Evolutionary conservation across 2,329 filamentous ascomycete genomes (phyloP).

Genomic region (Aspergillus ibericus): DNA sequence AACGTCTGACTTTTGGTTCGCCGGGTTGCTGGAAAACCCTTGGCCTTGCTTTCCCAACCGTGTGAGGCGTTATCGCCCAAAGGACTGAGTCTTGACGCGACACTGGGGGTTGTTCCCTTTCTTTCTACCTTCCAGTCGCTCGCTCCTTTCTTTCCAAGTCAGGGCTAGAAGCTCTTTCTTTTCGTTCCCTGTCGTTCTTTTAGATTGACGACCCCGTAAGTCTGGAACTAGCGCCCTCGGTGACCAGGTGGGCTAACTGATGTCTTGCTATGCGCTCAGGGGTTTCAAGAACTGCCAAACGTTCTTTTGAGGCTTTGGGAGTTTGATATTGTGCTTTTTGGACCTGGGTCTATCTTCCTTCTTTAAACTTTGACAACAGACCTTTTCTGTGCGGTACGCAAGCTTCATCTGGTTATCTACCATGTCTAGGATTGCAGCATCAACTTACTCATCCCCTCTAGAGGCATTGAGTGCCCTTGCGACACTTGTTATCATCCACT

Average conservation of each 20-base stretch:
- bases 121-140: conserved; percentile 17
- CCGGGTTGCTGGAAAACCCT: conserved; percentile 23
- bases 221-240: conserved; percentile 12
- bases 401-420: conserved; percentile 1
- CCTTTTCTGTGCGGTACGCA: conserved; percentile 21
- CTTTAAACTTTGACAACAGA: conserved; percentile 20
- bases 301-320: conserved; percentile 22
- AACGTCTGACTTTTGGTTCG: conserved; percentile 21
- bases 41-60: conserved; percentile 21
- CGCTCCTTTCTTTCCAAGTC: conserved; percentile 18
- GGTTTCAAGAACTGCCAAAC: conserved; percentile 12
- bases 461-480: conserved; percentile 36
- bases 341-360: conserved; percentile 18
- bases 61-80: conserved; percentile 14
- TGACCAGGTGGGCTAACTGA: conserved; percentile 12
- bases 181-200: conserved; percentile 6
- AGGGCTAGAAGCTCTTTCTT: conserved; percentile 33
- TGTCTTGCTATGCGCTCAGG: conserved; percentile 11
- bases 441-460: conserved; percentile 13
- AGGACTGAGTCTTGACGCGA: conserved; percentile 12
- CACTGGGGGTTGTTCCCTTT: conserved; percentile 12
- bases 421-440: conserved; percentile 7
- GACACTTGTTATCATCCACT: conserved; percentile 20
- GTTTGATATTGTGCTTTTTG: conserved; percentile 29
- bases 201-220: conserved; percentile 19